Evolutionary conservation across 371 early-diverging fungal genomes (phyloP).

Genomic region (Rhizopus delemar): DNA sequence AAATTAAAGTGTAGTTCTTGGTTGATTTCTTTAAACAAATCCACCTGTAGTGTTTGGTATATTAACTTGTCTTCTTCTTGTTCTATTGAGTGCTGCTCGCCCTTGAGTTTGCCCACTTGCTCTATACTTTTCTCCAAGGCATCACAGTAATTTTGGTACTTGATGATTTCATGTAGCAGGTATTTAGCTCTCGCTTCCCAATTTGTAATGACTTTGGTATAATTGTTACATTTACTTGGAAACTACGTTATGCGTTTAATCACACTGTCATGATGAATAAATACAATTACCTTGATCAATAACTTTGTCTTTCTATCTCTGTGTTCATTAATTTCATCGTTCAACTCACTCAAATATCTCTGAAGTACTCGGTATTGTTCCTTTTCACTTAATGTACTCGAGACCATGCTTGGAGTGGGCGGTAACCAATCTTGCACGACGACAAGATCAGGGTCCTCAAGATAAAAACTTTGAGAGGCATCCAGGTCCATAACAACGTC

Average conservation of each 20-base stretch:
- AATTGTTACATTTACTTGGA: conserved; percentile 52
- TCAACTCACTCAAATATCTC: conserved; percentile 34
- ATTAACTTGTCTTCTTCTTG: conserved; percentile 10
- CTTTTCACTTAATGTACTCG: conserved; percentile 38
- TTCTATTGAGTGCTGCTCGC: background rate
- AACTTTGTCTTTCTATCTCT: conserved; percentile 49
- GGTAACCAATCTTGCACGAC: conserved; percentile 46
- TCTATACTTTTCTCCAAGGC: conserved; percentile 55
- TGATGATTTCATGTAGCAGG: conserved; percentile 80
- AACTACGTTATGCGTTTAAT: conserved; percentile 32
- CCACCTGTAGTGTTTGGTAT: conserved; percentile 27
- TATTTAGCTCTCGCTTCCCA: conserved; percentile 84
- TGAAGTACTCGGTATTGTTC: conserved; percentile 36
- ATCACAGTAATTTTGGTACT: conserved; percentile 82
- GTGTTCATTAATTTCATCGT: conserved; percentile 45
- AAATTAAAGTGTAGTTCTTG: conserved; percentile 31
- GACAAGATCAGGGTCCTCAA: conserved; percentile 32
- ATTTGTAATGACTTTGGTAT: conserved; percentile 72
- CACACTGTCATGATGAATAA: background rate
- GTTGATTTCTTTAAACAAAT: conserved; percentile 41
- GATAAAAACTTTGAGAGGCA: background rate
- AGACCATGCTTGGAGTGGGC: conserved; percentile 39
- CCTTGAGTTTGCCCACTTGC: background rate
- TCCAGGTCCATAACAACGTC: background rate
- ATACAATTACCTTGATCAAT: conserved; percentile 34